A percentile compares a stretch with the other conserved stretches of the same genome.
Evolutionary conservation across 345 rosid species (phyloP).

Genomic region (Angophora floribunda): DNA sequence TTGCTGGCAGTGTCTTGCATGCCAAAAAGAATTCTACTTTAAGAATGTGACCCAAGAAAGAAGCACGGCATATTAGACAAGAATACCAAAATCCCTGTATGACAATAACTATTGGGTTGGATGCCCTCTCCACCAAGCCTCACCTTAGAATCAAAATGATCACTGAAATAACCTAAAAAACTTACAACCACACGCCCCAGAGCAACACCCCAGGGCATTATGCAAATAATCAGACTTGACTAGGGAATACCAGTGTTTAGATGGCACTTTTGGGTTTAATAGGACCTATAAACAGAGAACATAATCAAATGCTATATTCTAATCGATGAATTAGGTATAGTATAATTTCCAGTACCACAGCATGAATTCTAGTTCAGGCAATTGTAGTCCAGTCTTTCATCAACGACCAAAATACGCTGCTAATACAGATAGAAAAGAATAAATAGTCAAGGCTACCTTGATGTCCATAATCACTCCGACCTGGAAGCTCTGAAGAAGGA

Average conservation of each 20-base stretch:
- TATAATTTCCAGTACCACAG: not conserved
- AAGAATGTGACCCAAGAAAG: not conserved
- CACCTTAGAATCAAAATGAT: not conserved
- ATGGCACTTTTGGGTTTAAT: not conserved
- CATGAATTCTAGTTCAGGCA: not conserved
- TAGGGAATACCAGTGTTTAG: not conserved
- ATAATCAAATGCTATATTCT: not conserved
- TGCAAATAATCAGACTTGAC: not conserved
- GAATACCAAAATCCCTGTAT: not conserved
- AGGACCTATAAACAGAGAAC: not conserved
- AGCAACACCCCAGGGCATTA: not conserved
- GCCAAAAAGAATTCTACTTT: not conserved
- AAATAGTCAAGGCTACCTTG: not conserved
- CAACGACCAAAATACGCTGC: not conserved
- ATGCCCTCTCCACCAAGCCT: not conserved
- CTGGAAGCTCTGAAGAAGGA: not conserved
- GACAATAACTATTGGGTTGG: not conserved
- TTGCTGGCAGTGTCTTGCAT: not conserved
- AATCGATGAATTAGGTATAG: not conserved
- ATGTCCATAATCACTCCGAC: slow-evolving; percentile 19
- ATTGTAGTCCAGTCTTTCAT: not conserved
- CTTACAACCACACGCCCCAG: not conserved
- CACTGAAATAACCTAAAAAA: not conserved
- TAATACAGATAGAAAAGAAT: not conserved
- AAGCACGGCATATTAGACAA: not conserved